These are phyloP conservation scores for Aspergillus hortae DNA, from an alignment of 2,329 filamentous ascomycete species.

Conservation along the genomic window DNA sequence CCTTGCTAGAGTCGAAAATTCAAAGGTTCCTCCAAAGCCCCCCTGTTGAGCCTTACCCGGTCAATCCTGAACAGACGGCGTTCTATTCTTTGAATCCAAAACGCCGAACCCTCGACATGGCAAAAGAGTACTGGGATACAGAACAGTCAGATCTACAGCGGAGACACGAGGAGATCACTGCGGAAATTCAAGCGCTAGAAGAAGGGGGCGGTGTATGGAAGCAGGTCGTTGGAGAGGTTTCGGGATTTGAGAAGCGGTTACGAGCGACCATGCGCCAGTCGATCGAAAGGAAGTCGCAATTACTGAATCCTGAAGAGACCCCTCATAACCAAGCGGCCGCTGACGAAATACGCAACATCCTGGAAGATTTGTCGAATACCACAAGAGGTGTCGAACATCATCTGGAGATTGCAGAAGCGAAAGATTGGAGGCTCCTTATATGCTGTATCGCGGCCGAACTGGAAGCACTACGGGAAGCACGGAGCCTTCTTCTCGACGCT, in stretches of 20 bases:
- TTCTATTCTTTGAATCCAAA: slow-evolving; percentile 54
- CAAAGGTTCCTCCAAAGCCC: slow-evolving; percentile 50
- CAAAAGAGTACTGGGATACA: slow-evolving; percentile 53
- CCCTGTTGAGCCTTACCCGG: slow-evolving; percentile 38
- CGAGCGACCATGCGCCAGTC: slow-evolving; percentile 30
- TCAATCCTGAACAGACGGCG: slow-evolving; percentile 28
- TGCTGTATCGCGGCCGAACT: slow-evolving; percentile 62
- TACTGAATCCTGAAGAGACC: slow-evolving; percentile 9
- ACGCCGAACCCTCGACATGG: slow-evolving; percentile 58
- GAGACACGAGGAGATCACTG: slow-evolving; percentile 46
- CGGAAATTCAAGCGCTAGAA: slow-evolving; percentile 55
- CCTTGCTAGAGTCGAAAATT: slow-evolving; percentile 54
- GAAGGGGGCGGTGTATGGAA: slow-evolving; percentile 59
- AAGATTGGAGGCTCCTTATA: slow-evolving; percentile 59
- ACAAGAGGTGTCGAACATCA: slow-evolving; percentile 48
- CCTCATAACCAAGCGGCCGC: slow-evolving; percentile 17
- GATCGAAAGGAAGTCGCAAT: slow-evolving; percentile 21
- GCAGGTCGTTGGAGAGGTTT: slow-evolving; percentile 50
- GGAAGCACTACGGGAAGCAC: slow-evolving; percentile 49
- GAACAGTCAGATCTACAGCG: slow-evolving; percentile 46
- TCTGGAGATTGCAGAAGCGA: slow-evolving; percentile 49
- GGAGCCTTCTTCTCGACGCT: slow-evolving; percentile 31
- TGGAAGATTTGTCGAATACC: slow-evolving; percentile 46
- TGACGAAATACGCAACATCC: slow-evolving; percentile 28
- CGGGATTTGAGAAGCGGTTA: slow-evolving; percentile 46